Base-by-base conservation (phyloP, 1,284 basidiomycete species). In the Earliella scabrosa region DNA sequence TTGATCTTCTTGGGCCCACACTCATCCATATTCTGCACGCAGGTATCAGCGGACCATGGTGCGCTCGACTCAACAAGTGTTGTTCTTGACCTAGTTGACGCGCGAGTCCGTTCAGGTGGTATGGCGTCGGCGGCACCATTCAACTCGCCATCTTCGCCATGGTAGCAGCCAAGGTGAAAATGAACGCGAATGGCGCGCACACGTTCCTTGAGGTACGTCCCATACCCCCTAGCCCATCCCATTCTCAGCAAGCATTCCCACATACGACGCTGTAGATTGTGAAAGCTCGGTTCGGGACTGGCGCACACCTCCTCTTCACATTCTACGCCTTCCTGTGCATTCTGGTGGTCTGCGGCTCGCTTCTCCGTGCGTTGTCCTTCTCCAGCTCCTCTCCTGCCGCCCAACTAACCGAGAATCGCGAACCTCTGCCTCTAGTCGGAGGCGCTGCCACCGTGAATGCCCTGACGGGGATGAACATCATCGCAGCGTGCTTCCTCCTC, bases 391-490 rank as follows among this genome's bases (percentile, higher is more conserved):
- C 2, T 41, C 21, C 1, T 3, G 35, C 14, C n/a, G n/a, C n/a
- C n/a, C 9, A 31, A 14, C 13, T 45, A 20, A 35, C 45, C 21
- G 4, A n/a, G 4, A 18, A 6, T 18, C 13, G 47, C 7, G 44
- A 18, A 3, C 38, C 36, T 47, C 24, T n/a, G n/a, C n/a, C n/a
- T 38, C 46, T 34, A 68, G 77, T 88, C 50, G 92, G 92, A 16
- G 92, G 91, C 0, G 85, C 85, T 0, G 91, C 90, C 0, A 92
- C 91, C 0, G 90, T 94, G 20, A 86, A 84, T 7, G 84, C 84
- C 50, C 74, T 97, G 41, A 95, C 93, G 0, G 91, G 90, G 0
- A 92, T 93, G 87, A 83, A 79, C 67, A 90, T 87, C n/a, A 79
- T 90, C 54, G 92, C 91, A 3, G 88, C 90, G 1, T 90, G 87